A percentile compares a stretch with the other conserved stretches of the same genome.
Conservation (phyloP, 1,284 basidiomycete species). For the Cryptococcus jaspeensis region DNA sequence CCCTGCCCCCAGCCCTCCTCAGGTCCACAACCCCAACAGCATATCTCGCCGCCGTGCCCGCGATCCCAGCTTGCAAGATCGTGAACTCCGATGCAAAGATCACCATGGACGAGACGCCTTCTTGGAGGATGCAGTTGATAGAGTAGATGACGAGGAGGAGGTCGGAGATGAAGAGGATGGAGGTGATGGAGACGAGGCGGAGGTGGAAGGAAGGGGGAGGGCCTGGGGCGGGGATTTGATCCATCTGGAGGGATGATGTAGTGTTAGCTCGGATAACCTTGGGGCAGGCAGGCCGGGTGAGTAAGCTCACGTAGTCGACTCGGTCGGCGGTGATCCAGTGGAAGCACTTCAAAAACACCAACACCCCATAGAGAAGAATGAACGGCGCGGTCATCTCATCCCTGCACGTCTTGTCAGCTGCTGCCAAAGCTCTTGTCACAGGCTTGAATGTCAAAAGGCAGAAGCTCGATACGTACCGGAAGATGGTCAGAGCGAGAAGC, state of each 20-base stretch:
- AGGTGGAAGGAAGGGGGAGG: constrained; percentile 79
- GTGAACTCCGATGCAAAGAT: constrained; percentile 95
- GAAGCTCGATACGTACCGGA: constrained; percentile 56
- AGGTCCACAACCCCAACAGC: constrained; percentile 79
- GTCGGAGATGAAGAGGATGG: constrained; percentile 40
- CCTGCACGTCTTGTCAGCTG: constrained; percentile 17
- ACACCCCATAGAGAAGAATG: constrained; percentile 83
- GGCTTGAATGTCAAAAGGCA: background rate
- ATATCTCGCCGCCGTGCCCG: constrained; percentile 80
- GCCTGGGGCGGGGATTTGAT: constrained; percentile 85
- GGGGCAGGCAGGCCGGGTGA: background rate
- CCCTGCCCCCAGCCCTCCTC: constrained; percentile 74
- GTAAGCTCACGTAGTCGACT: constrained; percentile 80
- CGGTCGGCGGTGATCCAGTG: constrained; percentile 95
- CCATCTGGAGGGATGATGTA: constrained; percentile 66
- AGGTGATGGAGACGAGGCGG: constrained; percentile 62
- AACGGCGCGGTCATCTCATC: constrained; percentile 92
- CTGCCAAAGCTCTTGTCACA: background rate
- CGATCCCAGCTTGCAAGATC: constrained; percentile 74
- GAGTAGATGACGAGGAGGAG: constrained; percentile 39
- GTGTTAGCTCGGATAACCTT: constrained; percentile 2
- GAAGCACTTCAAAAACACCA: constrained; percentile 95
- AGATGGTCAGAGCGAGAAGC: constrained; percentile 92
- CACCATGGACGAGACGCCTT: constrained; percentile 77
- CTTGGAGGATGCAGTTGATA: constrained; percentile 31